Conservation (phyloP, 176 grass and related monocot genomes). For the Lolium perenne region DNA sequence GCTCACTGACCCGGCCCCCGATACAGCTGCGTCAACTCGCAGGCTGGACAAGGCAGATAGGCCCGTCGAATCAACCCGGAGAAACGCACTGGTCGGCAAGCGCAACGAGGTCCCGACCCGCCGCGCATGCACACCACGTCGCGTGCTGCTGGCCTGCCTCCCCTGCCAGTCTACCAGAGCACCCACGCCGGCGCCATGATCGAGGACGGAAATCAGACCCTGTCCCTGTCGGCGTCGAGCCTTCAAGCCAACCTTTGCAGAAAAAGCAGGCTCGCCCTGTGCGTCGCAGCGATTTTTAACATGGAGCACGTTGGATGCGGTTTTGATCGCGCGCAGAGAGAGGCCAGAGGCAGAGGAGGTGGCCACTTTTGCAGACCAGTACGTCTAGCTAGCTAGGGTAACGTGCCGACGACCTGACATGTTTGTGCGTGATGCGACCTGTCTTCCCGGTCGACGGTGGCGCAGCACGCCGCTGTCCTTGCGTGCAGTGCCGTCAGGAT, state of each 20-base stretch:
- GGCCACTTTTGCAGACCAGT: neutral
- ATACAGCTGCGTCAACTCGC: too few relatives aligned
- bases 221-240: constrained; percentile 8
- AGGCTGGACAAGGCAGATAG: too few relatives aligned
- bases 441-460: neutral
- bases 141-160: neutral
- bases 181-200: neutral
- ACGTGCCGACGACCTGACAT: neutral
- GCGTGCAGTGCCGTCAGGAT: neutral
- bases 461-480: neutral
- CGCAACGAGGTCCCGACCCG: too few relatives aligned
- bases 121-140: neutral
- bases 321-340: neutral
- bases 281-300: neutral
- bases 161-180: neutral
- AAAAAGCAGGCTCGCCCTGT: neutral
- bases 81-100: too few relatives aligned
- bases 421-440: neutral
- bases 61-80: too few relatives aligned
- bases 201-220: neutral
- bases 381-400: neutral
- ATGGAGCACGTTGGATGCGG: neutral
- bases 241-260: neutral
- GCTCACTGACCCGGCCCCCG: too few relatives aligned
- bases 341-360: too few relatives aligned